Base-by-base conservation (phyloP, 768 basidiomycete species). In the Suillus ampliporus region DNA sequence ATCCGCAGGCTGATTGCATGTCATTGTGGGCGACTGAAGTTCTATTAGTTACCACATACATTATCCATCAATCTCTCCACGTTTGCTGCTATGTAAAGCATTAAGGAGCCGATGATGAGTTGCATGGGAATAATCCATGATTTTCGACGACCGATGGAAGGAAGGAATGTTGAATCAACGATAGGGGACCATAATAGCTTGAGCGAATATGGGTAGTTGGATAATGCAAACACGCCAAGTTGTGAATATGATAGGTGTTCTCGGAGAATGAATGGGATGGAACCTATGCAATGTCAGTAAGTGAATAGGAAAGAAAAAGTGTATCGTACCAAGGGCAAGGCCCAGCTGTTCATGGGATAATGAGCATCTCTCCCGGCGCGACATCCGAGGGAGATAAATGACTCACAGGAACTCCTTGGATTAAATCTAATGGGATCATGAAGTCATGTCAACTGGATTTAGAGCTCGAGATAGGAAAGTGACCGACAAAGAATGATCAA, bases 41-140 rank as follows among this genome's bases (percentile, higher is more conserved):
- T 54, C 47, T 28, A 61, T 34, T 31, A 56, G 19, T 57, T 31
- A 48, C 58, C 28, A 71, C 79, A 67, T 69, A 96, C 95, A 69
- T 91, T 85, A 61, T 91, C 86, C 76, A 97, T 84, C 66, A 96
- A 79, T 66, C 84, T 84, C 69, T 94, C 84, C 8, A 90, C 89
- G 67, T 90, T 87, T 60, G 85, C 73, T 6, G 92, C 91, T 64
- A 94, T 88, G 69, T 87, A 89, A 41, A 92, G 69, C 91, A 94
- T 92, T 63, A 95, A 78, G 46, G 85, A 81, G 46, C 95, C 97
- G 56, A 98, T 91, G 66, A 95, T 87, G 37, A 89, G 74, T 74
- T 99, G 97, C 84, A 99, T 97, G 48, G 97, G 97, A 65, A 99
- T 90, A 68, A 99, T 99, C 97, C 97, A 99, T 64, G 94, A 95